A percentile compares a stretch with the other conserved stretches of the same genome.
These are phyloP conservation scores for Friedmanniomyces endolithicus DNA, from an alignment of 495 filamentous ascomycete species.

Conservation along the genomic window DNA sequence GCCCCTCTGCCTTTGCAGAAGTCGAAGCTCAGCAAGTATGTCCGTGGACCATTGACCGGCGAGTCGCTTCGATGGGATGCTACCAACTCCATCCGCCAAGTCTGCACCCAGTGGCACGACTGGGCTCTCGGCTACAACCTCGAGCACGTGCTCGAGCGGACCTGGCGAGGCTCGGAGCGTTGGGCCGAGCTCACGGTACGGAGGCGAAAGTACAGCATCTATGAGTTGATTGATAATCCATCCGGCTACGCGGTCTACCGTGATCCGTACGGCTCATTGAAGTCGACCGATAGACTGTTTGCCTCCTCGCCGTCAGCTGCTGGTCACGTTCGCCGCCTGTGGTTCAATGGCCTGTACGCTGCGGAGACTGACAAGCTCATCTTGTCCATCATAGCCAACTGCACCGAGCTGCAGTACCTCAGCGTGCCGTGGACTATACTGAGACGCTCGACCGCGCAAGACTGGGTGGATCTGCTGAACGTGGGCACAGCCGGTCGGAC, in stretches of 20 bases:
- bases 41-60: constrained; percentile 37
- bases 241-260: constrained; percentile 38
- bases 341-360: constrained; percentile 44
- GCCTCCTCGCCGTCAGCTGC: constrained; percentile 32
- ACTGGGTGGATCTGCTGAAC: constrained; percentile 36
- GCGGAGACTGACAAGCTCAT: constrained; percentile 37
- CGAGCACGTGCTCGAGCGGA: constrained; percentile 36
- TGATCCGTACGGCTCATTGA: constrained; percentile 39
- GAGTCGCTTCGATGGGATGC: constrained; percentile 40
- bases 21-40: constrained; percentile 33
- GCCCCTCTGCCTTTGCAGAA: constrained; percentile 34
- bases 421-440: constrained; percentile 42
- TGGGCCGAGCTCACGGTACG: constrained; percentile 30
- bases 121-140: constrained; percentile 40
- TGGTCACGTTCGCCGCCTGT: constrained; percentile 37
- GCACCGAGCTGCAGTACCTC: constrained; percentile 32
- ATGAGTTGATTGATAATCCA: constrained; percentile 29
- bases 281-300: constrained; percentile 36
- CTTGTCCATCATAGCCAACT: constrained; percentile 33
- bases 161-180: constrained; percentile 41
- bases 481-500: constrained; percentile 17
- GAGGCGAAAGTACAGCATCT: constrained; percentile 31
- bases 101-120: constrained; percentile 40
- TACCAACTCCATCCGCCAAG: constrained; percentile 34
- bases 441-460: constrained; percentile 32